Conservation (phyloP, 345 rosid species). For the Pistacia atlantica region DNA sequence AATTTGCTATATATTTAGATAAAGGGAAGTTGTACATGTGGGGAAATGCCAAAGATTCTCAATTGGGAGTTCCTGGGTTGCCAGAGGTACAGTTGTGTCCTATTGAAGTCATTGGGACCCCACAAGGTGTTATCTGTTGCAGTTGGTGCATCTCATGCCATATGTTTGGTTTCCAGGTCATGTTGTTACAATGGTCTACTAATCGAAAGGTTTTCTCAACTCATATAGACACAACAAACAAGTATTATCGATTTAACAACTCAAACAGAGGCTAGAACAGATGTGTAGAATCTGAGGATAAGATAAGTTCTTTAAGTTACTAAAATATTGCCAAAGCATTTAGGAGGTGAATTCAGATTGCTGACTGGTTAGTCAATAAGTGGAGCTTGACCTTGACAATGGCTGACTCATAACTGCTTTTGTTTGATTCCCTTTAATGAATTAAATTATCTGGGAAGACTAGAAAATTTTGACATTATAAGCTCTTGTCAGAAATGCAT, state of each 20-base stretch:
- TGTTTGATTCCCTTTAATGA: too few species aligned
- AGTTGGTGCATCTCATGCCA: conserved; percentile 87
- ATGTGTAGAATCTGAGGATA: not conserved
- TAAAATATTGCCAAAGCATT: too few species aligned
- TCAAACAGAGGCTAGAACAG: not conserved
- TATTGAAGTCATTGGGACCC: conserved; percentile 56
- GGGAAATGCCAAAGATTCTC: conserved; percentile 92
- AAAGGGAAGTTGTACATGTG: conserved; percentile 85
- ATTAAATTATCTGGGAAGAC: too few species aligned
- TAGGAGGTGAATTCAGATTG: too few species aligned
- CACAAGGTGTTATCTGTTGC: conserved; percentile 69
- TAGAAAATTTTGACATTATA: too few species aligned
- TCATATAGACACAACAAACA: not conserved
- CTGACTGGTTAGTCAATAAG: too few species aligned
- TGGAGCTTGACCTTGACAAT: too few species aligned
- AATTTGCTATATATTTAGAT: conserved; percentile 42
- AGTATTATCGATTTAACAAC: not conserved
- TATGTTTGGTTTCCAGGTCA: conserved; percentile 74
- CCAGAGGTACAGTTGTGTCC: conserved; percentile 73
- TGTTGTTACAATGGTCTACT: conserved; percentile 5
- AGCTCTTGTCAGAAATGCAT: too few species aligned
- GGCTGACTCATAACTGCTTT: too few species aligned
- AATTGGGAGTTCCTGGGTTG: conserved; percentile 86
- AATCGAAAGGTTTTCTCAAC: not conserved
- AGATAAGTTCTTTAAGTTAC: too few species aligned